Evolutionary conservation across 768 basidiomycete genomes (phyloP), one percentile per base, ranked within the genome.

Genomic region (Amyloporia xantha): DNA sequence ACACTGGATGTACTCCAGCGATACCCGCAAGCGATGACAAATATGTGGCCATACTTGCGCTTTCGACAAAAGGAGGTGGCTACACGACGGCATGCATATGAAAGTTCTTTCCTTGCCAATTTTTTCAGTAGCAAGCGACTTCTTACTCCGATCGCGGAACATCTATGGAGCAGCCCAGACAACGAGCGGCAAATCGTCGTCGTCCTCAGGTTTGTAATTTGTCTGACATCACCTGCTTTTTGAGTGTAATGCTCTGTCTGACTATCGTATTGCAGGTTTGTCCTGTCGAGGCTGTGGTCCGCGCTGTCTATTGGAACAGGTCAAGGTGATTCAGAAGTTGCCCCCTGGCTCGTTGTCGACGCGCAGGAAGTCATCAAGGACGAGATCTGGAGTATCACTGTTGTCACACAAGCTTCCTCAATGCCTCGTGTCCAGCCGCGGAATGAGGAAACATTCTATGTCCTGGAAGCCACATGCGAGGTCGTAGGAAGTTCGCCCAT

Each of bases 21-120:
- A 10, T 66, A 76, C 54, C 62, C 74, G 13, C 63, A 50, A 19
- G 45, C 68, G 15, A 79, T 73, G 65, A 77, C 73, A 1, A 79
- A 88, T 54, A 68, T 83, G 59, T 90, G 87, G 87, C 84, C 86
- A 5, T 88, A 88, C 60, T 70, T 87, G 27, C 64, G 63, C 23
- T 57, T 67, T 19, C 76, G 86, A n/a, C 57, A 68, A 49, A 52
- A 57, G 11, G 83, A 86, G 60, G 56, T 61, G 1, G 35, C 50
- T 0, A 49, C 47, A 15, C 69, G 77, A 35, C 71, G 65, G 46
- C 48, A 49, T 3, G 54, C 56, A n/a, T 84, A 77, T 57, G 54
- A 64, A 7, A 48, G 50, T 10, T 80, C 81, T 5, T 83, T 86
- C 62, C 61, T 88, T 20, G 70, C 71, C 11, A 56, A 51, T 15